Base-by-base conservation (phyloP, 495 filamentous ascomycete genomes). In the Hypoxylon fragiforme region DNA sequence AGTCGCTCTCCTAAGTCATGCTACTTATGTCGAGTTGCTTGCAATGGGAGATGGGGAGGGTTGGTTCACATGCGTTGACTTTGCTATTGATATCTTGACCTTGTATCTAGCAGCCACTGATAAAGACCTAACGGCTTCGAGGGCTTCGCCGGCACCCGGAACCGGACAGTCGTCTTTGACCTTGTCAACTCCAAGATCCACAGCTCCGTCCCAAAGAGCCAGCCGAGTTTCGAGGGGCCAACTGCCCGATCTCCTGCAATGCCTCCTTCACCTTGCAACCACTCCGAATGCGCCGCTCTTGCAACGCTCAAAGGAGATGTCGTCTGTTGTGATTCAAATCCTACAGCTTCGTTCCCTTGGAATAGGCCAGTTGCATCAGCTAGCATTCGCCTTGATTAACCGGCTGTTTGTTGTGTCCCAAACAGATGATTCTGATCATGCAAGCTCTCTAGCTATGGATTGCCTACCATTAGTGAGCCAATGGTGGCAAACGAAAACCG, bases 21-120 rank as follows among this genome's bases (percentile, higher is more conserved):
- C 81, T 18, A 80, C 88, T 30, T 90, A 90, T 68, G 82, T 86
- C 13, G 94, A 99, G 67, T 86, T 89, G 60, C 73, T 97, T 7
- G 66, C 73, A 21, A 54, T 67, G 20, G 48, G 65, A 0, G 69
- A 74, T 12, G 69, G 70, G 39, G 73, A 84, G 6, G 80, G 84
- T 44, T 96, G 94, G 91, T 71, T 82, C 28, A 75, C 74, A 9
- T 72, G 84, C 20, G 77, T 85, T 2, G 74, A 84, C 35, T 95
- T 95, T 60, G 91, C 87, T 61, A 48, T 84, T 28, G 64, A 83
- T 32, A 71, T 70, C 4, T 71, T 83, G 32, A 71, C 70, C 15
- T 69, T 68, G 21, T 77, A 75, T 44, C 47, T 76, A 3, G 72
- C 72, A 19, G 62, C 59, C 15, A 61, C 61, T 36, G 76, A 73